Evolutionary conservation across 805 yeast genomes (phyloP).

Genomic region (Lipomyces japonicus): DNA sequence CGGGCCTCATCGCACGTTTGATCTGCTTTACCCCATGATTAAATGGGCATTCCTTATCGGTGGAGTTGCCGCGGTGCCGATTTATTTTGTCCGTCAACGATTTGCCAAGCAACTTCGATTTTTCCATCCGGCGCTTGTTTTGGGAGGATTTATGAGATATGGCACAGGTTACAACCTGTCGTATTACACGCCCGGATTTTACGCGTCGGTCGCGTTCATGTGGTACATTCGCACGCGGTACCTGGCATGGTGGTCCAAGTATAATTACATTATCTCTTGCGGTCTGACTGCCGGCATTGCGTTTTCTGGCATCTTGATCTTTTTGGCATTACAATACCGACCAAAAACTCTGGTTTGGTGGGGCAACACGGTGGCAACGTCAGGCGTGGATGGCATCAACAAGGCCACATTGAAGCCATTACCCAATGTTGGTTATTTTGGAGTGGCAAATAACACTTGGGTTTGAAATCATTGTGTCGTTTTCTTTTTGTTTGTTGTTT

Average conservation of each 20-base stretch:
- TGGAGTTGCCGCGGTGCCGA: constrained; percentile 43
- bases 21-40: constrained; percentile 50
- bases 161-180: constrained; percentile 55
- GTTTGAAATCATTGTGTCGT: too few relatives aligned
- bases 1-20: constrained; percentile 60
- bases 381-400: constrained; percentile 18
- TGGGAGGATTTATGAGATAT: constrained; percentile 35
- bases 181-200: constrained; percentile 70
- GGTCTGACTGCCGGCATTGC: constrained; percentile 67
- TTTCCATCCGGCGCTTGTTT: constrained; percentile 63
- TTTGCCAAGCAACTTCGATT: constrained; percentile 37
- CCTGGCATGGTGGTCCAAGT: constrained; percentile 71
- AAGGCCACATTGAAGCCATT: constrained; percentile 3
- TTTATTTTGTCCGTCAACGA: constrained; percentile 35
- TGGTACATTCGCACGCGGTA: constrained; percentile 53
- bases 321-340: constrained; percentile 47
- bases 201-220: constrained; percentile 56
- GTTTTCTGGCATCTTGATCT: constrained; percentile 54
- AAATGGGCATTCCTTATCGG: constrained; percentile 62
- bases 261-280: constrained; percentile 61
- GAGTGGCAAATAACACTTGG: constrained; percentile 11
- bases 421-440: constrained; percentile 15
- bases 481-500: too few relatives aligned
- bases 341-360: constrained; percentile 53
- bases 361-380: constrained; percentile 47